phyloP scores from a whole-genome alignment of 2,329 filamentous ascomycete species.

The Pochonia chlamydosporia region DNA sequence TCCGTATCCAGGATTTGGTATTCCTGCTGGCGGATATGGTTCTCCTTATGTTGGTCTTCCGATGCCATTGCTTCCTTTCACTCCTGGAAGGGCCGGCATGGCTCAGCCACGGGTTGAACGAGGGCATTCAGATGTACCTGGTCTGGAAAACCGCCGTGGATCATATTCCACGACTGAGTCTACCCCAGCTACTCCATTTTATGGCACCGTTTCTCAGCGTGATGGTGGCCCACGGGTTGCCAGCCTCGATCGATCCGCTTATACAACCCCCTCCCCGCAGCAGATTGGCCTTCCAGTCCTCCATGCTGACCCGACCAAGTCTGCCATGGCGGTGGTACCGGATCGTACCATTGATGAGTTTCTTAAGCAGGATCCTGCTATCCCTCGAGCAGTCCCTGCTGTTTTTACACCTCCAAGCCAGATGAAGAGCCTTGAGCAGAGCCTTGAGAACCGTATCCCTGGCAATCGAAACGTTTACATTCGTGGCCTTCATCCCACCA shows the following conservation, averaged over 20 bases:
- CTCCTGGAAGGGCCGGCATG: constrained; percentile 41
- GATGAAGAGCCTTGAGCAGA: constrained; percentile 87
- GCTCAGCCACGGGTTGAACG: constrained; percentile 41
- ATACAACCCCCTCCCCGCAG: constrained; percentile 62
- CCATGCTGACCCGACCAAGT: constrained; percentile 37
- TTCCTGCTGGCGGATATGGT: constrained; percentile 26
- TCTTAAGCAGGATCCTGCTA: constrained; percentile 68
- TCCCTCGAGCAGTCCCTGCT: constrained; percentile 85
- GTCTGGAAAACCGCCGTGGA: constrained; percentile 58
- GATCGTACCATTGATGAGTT: constrained; percentile 57
- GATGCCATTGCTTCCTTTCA: constrained; percentile 42
- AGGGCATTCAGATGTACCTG: constrained; percentile 50
- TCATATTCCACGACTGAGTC: constrained; percentile 66
- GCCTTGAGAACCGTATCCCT: constrained; percentile 82
- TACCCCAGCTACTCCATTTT: constrained; percentile 59
- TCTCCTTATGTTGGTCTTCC: constrained; percentile 31
- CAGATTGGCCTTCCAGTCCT: constrained; percentile 41
- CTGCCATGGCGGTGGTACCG: constrained; percentile 28
- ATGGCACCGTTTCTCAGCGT: constrained; percentile 50
- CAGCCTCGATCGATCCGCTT: constrained; percentile 56
- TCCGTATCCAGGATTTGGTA: constrained; percentile 26
- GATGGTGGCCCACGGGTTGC: constrained; percentile 56
- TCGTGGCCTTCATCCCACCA: constrained; percentile 89
- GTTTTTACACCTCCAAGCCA: constrained; percentile 80
- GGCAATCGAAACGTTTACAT: constrained; percentile 99